Evolutionary conservation across 73 alveolate genomes (phyloP).

Genomic region (Symbiodinium pilosum): DNA sequence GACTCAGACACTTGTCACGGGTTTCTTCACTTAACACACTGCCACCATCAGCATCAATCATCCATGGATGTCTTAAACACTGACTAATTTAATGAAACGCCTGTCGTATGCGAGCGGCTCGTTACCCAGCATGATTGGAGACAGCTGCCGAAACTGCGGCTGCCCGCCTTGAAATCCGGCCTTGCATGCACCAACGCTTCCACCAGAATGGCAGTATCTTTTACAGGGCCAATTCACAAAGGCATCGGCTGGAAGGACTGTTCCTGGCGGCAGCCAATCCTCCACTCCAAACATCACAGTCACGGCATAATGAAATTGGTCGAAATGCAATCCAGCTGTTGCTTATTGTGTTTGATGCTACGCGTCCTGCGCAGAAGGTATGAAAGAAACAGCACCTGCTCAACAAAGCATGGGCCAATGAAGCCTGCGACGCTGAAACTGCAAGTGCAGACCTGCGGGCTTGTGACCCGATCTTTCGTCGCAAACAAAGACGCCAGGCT

Average conservation of each 20-base stretch:
- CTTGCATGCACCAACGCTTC: not conserved
- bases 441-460: conserved; percentile 34
- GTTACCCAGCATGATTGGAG: conserved; percentile 16
- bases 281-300: not conserved
- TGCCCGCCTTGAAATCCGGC: conserved; percentile 48
- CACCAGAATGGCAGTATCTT: no score
- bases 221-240: no score
- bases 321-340: not conserved
- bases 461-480: conserved; percentile 81
- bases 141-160: conserved; percentile 46
- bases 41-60: no score
- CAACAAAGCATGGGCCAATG: not conserved
- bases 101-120: not conserved
- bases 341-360: no score
- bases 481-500: conserved; percentile 71
- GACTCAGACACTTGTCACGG: not conserved
- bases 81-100: no score
- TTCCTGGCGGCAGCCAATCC: conserved; percentile 81
- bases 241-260: conserved; percentile 17
- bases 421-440: not conserved
- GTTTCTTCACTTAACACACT: no score
- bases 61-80: no score
- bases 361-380: conserved; percentile 7
- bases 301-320: no score
- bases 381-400: conserved; percentile 1